Evolutionary conservation across 2,329 filamentous ascomycete genomes (phyloP).

Genomic region (Exophiala sideris): DNA sequence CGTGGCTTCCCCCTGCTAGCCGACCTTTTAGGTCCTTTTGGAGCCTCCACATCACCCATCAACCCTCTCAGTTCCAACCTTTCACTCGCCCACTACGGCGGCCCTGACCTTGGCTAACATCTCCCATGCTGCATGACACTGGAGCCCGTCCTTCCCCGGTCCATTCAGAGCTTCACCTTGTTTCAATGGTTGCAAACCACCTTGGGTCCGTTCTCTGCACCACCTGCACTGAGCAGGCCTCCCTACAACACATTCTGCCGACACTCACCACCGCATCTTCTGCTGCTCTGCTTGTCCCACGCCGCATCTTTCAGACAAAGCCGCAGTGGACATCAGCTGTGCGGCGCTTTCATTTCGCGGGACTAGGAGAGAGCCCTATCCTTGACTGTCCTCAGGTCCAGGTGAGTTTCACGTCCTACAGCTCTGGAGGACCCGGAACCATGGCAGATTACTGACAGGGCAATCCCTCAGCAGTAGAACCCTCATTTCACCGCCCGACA

Average conservation of each 20-base stretch:
- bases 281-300: not conserved
- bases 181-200: not conserved
- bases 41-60: not conserved
- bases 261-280: not conserved
- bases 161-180: slow-evolving; percentile 7
- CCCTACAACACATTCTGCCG: not conserved
- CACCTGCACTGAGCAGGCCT: not conserved
- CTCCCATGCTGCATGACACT: not conserved
- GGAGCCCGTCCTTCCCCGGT: slow-evolving; percentile 3
- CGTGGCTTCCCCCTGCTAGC: slow-evolving; percentile 1
- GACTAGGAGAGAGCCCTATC: too few relatives aligned
- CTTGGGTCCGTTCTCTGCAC: not conserved
- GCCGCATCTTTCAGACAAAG: not conserved
- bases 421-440: too few relatives aligned
- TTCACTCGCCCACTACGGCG: not conserved
- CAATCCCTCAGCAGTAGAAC: too few relatives aligned
- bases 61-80: not conserved
- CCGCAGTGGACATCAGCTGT: too few relatives aligned
- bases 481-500: too few relatives aligned
- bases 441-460: too few relatives aligned
- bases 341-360: too few relatives aligned
- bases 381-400: too few relatives aligned
- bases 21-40: not conserved
- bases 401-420: too few relatives aligned
- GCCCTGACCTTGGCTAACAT: not conserved